Evolutionary conservation across 2,329 filamentous ascomycete species (phyloP), one percentile per base, ranked within the genome.

Genomic region (Diaporthe citri): DNA sequence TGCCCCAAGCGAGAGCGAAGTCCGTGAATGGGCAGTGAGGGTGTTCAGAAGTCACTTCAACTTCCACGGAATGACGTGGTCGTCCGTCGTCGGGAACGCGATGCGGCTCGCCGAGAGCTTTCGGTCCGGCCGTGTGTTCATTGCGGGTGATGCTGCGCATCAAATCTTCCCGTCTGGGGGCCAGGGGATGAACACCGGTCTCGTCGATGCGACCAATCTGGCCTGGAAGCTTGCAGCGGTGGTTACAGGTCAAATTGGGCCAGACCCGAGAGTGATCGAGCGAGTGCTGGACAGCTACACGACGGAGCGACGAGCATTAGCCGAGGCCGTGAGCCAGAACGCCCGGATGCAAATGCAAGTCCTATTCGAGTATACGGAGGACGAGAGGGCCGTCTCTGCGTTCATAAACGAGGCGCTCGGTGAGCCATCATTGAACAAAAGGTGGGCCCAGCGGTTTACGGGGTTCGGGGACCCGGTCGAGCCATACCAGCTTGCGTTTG

Each of bases 121-220:
- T 77, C 85, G 86, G 8, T 83, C 84, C 31, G 85, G 86, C 3
- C 84, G 88, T 4, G 82, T 89, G 4, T 87, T 91, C 59, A 81
- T 92, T 0, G 89, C 87, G 2, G 89, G 90, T 20, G 90, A 92
- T 73, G 88, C 89, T 8, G 88, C 88, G 1, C 89, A 91, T 75
- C 88, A 89, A 17, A 88, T 91, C 75, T 88, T 84, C 51, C 88
- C 88, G 0, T 86, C 87, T 0, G 90, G 88, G 2, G 90, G 88
- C 0, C 89, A 90, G 78, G 90, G 90, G 1, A 88, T 91, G 87
- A 91, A 91, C 78, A 88, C 88, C 0, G 88, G 89, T 0, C 84
- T 91, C 28, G 86, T 88, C 34, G 89, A 90, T 73, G 86, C 87
- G 0, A 82, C 87, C 41, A 90, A 90, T 73, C 82, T 91, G 0